These are phyloP conservation scores for Pisolithus microcarpus DNA, from an alignment of 768 basidiomycete genomes.

Conservation along the genomic window DNA sequence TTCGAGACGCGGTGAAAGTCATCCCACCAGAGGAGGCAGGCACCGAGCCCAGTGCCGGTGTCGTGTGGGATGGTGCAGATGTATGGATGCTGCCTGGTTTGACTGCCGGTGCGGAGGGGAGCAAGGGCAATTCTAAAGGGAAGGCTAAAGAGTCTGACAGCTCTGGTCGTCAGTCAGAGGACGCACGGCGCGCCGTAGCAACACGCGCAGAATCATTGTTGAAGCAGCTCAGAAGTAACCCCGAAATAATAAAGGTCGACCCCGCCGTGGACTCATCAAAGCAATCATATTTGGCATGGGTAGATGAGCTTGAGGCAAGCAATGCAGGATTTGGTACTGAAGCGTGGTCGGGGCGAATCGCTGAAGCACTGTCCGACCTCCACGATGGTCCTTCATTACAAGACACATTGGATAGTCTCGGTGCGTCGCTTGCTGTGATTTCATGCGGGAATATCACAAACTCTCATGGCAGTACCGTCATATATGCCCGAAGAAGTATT, in stretches of 20 bases:
- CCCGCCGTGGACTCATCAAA: conserved; percentile 58
- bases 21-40: conserved; percentile 66
- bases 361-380: conserved; percentile 42
- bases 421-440: conserved; percentile 32
- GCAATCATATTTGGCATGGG: conserved; percentile 56
- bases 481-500: conserved; percentile 58
- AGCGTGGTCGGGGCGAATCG: conserved; percentile 48
- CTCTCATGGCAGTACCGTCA: conserved; percentile 52
- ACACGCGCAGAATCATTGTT: conserved; percentile 75
- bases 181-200: conserved; percentile 49
- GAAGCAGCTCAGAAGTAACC: conserved; percentile 64
- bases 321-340: conserved; percentile 39
- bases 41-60: conserved; percentile 26
- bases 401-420: conserved; percentile 48
- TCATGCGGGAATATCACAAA: neutral
- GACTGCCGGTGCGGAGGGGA: conserved; percentile 16
- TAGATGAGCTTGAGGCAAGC: conserved; percentile 49
- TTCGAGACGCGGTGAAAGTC: conserved; percentile 88
- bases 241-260: conserved; percentile 68
- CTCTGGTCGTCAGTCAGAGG: conserved; percentile 28
- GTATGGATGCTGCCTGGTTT: conserved; percentile 67
- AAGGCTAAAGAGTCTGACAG: conserved; percentile 31
- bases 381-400: conserved; percentile 48
- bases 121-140: conserved; percentile 19
- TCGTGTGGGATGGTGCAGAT: conserved; percentile 82